These are phyloP conservation scores for Euphorbia schlechtendalii DNA, from an alignment of 441 rosid species.

Conservation along the genomic window DNA sequence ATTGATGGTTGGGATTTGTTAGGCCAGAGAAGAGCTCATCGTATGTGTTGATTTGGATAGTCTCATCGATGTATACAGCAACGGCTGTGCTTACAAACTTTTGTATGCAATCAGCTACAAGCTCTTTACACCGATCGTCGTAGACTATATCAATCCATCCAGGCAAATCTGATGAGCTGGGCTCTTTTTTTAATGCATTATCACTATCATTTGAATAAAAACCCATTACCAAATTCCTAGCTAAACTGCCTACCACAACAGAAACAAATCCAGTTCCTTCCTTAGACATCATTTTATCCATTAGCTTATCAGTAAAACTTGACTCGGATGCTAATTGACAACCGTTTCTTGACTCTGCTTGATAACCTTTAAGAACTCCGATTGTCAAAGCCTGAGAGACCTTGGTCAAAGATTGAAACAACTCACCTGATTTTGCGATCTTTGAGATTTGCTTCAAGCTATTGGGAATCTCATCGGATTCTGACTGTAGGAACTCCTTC, in stretches of 20 bases:
- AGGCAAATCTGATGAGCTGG: slow-evolving; percentile 29
- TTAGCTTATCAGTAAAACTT: slow-evolving; percentile 44
- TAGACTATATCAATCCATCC: slow-evolving; percentile 50
- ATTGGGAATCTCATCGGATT: slow-evolving; percentile 71
- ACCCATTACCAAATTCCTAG: slow-evolving; percentile 78
- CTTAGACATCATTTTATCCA: slow-evolving; percentile 59
- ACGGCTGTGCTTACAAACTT: slow-evolving; percentile 75
- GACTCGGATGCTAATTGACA: slow-evolving; percentile 19
- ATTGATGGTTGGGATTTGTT: slow-evolving; percentile 75
- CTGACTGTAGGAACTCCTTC: slow-evolving; percentile 59
- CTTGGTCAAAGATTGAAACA: slow-evolving; percentile 45
- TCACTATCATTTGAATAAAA: slow-evolving; percentile 35
- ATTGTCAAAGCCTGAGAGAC: slow-evolving; percentile 54
- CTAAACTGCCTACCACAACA: slow-evolving; percentile 75
- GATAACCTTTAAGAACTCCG: slow-evolving; percentile 59
- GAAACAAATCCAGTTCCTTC: slow-evolving; percentile 80
- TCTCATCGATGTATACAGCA: slow-evolving; percentile 79
- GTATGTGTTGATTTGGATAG: slow-evolving; percentile 64
- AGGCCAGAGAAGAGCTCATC: slow-evolving; percentile 72
- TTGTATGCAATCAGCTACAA: slow-evolving; percentile 67
- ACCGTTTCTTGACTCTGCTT: slow-evolving; percentile 16
- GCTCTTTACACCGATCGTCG: slow-evolving; percentile 54
- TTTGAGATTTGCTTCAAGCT: slow-evolving; percentile 81
- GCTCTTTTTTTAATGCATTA: slow-evolving; percentile 16
- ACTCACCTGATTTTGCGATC: slow-evolving; percentile 52